Base-by-base conservation (phyloP, 1,284 basidiomycete species). In the Apiotrichum siamense region DNA sequence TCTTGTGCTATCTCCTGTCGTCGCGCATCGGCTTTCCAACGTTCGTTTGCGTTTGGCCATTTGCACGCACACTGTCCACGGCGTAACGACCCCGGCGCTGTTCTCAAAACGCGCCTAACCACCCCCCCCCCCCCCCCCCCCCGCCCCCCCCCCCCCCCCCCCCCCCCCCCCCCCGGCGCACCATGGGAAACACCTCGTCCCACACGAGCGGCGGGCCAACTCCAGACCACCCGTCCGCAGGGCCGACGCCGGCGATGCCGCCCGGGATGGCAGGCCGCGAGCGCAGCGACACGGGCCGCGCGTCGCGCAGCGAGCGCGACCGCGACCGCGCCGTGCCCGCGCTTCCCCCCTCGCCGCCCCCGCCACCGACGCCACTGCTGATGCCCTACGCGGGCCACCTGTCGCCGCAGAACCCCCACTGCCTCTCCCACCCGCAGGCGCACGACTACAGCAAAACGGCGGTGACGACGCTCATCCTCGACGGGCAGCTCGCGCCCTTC, bases 401-500 rank as follows among this genome's bases (percentile, higher is more conserved):
- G 45, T 77, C 82, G 39, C 91, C 93, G 1, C 88, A 94, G 68
- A 90, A 90, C 66, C 83, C 93, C 50, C 93, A 96, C 76, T 86
- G 87, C 12, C 87, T 87, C 36, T 64, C 69, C 25, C 67, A 70
- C 23, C 68, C 67, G 5, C 71, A 70, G 41, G 77, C 81, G 33
- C 81, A 83, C 67, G 93, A 97, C 75, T 98, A 92, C 84, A 88
- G 89, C 68, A 88, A 94, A 64, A 74, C 82, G 53, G 77, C 89
- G 54, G 92, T 96, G 54, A 85, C 87, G 47, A 83, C 87, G 67
- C 81, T 90, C 66, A 93, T 98, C 72, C 77, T 86, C 63, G 84
- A 88, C 57, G 85, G 90, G 67, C 85, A 82, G 65, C 81, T 98
- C 24, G 90, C 92, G 0, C 96, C 96, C 0, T 97, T 97, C 76